These are phyloP conservation scores for Candida patagonica DNA, from an alignment of 805 yeast genomes.

Conservation along the genomic window DNA sequence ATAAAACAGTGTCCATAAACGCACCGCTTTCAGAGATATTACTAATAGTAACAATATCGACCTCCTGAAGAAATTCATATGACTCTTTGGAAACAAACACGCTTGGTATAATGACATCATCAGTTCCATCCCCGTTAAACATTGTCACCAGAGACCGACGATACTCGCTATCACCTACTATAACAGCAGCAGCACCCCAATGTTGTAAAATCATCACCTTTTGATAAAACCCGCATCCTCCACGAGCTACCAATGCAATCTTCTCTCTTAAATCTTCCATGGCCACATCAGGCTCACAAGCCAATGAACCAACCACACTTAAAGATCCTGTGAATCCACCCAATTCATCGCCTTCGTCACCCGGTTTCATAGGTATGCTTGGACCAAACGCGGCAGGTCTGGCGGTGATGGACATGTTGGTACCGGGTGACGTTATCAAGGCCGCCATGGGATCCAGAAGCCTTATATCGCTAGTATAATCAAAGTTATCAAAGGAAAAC, in stretches of 20 bases:
- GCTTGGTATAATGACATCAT: constrained; percentile 39
- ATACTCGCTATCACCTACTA: constrained; percentile 48
- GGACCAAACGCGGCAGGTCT: constrained; percentile 33
- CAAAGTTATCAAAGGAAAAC: neutral
- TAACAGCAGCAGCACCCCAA: constrained; percentile 40
- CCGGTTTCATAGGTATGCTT: constrained; percentile 13
- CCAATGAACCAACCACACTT: constrained; percentile 17
- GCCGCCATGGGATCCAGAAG: constrained; percentile 19
- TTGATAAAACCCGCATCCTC: constrained; percentile 46
- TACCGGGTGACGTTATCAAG: constrained; percentile 21
- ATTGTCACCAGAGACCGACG: constrained; percentile 41
- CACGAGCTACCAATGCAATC: constrained; percentile 35
- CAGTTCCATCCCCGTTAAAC: constrained; percentile 41
- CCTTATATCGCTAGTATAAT: constrained; percentile 9
- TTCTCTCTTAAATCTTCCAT: constrained; percentile 18
- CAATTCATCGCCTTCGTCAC: constrained; percentile 7
- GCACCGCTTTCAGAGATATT: constrained; percentile 23
- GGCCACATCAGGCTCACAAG: constrained; percentile 16
- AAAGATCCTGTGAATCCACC: constrained; percentile 20
- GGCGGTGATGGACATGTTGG: constrained; percentile 26
- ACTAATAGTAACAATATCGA: constrained; percentile 16
- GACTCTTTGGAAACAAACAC: constrained; percentile 43
- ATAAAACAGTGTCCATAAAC: constrained; percentile 29
- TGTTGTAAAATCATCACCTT: constrained; percentile 40
- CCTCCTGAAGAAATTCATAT: constrained; percentile 23